Evolutionary conservation across 2,329 filamentous ascomycete species (phyloP), one percentile per base, ranked within the genome.

Genomic region (Cadophora sp.): DNA sequence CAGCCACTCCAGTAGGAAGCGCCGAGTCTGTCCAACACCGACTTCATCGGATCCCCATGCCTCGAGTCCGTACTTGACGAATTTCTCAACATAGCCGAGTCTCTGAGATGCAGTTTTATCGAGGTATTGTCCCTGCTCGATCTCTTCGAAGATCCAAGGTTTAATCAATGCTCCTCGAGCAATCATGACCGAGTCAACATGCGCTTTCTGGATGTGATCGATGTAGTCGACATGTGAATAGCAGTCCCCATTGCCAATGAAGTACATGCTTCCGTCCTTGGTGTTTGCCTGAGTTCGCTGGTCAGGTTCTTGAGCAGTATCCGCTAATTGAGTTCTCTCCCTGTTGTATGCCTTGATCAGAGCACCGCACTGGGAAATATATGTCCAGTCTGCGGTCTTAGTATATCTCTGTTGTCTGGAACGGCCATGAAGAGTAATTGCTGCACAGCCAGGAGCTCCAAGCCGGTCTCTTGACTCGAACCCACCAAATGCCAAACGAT

Each of bases 71-170:
- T 96, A 97, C 66, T 91, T 90, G 64, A 88, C 91, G 77, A 97
- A 99, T 75, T 94, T 93, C 80, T 97, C 93, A 43, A 99, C 83
- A 75, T 97, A 94, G 43, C 83, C 81, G 36, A 99, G 86, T 66
- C 96, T 91, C 82, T 99, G 95, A 5, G 89, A 86, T 2, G 95
- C 91, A 3, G 92, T 93, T 80, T 99, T 99, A 83, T 99, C 96
- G 47, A 99, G 87, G 77, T 98, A 97, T 80, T 98, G 96, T 5
- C 92, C 91, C 70, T 89, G 87, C 72, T 92, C 88, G 64, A 99
- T 98, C 80, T 99, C 96, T 79, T 99, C 96, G 77, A 98, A 99
- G 70, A 99, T 84, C 96, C 96, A 99, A 0, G 96, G 96, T 81
- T 99, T 99, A 81, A 98, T 93, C 66, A 99, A 86, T 11, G 96